These are phyloP conservation scores for Gnaphalium uliginosum DNA, from an alignment of 129 eudicot genomes.

Conservation along the genomic window DNA sequence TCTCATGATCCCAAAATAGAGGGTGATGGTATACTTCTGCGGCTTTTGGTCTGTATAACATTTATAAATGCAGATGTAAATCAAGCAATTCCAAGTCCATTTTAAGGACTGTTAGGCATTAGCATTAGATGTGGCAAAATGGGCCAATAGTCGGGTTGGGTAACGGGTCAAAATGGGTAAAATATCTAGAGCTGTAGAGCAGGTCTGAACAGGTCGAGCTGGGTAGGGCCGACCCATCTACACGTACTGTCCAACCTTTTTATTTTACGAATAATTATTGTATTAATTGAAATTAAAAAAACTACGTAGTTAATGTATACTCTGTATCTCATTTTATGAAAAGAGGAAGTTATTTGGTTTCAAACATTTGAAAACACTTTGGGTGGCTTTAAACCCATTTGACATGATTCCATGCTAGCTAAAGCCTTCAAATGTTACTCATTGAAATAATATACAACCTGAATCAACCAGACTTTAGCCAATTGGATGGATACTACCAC, in stretches of 20 bases:
- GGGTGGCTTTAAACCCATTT: too few species aligned
- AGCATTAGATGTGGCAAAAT: neutral
- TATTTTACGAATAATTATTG: neutral
- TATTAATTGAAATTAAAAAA: neutral
- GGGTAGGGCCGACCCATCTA: neutral
- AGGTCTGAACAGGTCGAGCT: neutral
- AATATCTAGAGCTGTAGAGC: neutral
- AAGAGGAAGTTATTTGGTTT: neutral
- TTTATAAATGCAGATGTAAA: neutral
- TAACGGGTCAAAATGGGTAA: neutral
- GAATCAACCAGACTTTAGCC: neutral
- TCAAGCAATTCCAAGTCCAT: neutral
- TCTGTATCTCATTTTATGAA: neutral
- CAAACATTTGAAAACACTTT: neutral
- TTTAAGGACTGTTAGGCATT: neutral
- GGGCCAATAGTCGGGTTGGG: neutral
- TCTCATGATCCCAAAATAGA: constrained; percentile 69
- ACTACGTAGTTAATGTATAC: neutral
- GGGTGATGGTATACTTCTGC: constrained; percentile 63
- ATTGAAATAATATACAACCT: neutral
- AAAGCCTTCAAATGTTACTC: neutral
- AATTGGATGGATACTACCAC: too few species aligned
- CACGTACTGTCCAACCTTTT: neutral
- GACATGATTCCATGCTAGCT: too few species aligned
- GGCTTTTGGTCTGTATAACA: constrained; percentile 61